These are phyloP conservation scores for Ceratobasidium sp. DNA, from an alignment of 1,284 basidiomycete species.

Conservation along the genomic window DNA sequence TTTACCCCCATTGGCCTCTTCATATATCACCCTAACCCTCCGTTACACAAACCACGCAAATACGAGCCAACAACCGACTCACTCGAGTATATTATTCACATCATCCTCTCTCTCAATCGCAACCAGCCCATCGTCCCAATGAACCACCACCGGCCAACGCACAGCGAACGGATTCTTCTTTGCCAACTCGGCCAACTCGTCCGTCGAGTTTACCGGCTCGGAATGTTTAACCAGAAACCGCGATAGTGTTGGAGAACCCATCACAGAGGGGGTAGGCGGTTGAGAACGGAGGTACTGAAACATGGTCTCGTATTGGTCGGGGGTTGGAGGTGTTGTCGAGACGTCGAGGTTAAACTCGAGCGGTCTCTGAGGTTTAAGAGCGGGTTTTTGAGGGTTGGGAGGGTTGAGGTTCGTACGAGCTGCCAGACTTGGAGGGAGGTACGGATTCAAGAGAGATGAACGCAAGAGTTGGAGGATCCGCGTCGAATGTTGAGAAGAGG, in stretches of 20 bases:
- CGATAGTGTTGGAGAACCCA: not conserved
- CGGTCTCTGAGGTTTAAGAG: conserved; percentile 6
- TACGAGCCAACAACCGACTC: not conserved
- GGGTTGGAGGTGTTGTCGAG: conserved; percentile 27
- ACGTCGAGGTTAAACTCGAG: conserved; percentile 42
- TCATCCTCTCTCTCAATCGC: conserved; percentile 45
- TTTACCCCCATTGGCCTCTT: conserved; percentile 8
- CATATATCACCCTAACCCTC: conserved; percentile 2
- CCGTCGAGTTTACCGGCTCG: not conserved
- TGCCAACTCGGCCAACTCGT: conserved; percentile 28
- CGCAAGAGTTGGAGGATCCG: conserved; percentile 36
- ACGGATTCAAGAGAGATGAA: conserved; percentile 33
- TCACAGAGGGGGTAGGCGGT: conserved; percentile 9
- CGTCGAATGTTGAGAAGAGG: conserved; percentile 20
- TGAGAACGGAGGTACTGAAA: conserved; percentile 34
- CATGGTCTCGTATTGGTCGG: conserved; percentile 42
- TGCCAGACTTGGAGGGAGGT: conserved; percentile 19
- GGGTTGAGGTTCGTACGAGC: not conserved
- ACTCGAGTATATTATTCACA: conserved; percentile 38
- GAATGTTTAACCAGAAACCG: conserved; percentile 30
- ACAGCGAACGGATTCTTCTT: conserved; percentile 13
- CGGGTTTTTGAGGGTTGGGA: not conserved
- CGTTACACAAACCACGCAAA: not conserved
- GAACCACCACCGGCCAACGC: conserved; percentile 41
- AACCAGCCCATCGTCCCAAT: conserved; percentile 42